A percentile compares a stretch with the other conserved stretches of the same genome.
Evolutionary conservation across 176 grass and related monocot species (phyloP).

Genomic region (Saccharum officinarum): DNA sequence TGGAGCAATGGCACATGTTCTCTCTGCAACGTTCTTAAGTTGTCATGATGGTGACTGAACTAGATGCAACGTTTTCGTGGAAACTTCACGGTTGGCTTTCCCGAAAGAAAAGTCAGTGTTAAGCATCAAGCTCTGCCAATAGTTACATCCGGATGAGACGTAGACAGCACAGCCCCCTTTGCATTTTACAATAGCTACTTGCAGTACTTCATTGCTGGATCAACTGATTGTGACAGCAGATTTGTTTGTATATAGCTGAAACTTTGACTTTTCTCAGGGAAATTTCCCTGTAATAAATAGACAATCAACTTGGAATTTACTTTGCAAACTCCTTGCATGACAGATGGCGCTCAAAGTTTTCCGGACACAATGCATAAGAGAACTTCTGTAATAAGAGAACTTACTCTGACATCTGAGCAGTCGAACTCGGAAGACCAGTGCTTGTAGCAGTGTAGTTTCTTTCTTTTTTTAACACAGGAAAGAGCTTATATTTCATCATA

Average conservation of each 20-base stretch:
- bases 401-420: neutral
- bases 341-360: neutral
- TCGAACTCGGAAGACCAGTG: neutral
- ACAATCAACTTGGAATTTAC: neutral
- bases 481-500: no score
- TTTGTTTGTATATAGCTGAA: neutral
- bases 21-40: neutral
- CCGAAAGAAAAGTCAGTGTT: neutral
- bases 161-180: neutral
- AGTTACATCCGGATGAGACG: neutral
- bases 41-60: conserved; percentile 26
- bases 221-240: neutral
- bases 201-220: neutral
- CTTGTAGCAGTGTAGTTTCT: neutral
- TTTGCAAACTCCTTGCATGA: neutral
- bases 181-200: conserved; percentile 16
- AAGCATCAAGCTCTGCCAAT: neutral
- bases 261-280: neutral
- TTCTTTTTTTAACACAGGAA: no score
- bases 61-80: neutral
- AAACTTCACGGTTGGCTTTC: neutral
- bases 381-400: neutral
- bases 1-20: neutral
- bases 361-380: neutral
- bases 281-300: neutral